phyloP scores from a whole-genome alignment of 1,284 basidiomycete genomes.

The Ustilago trichophora region DNA sequence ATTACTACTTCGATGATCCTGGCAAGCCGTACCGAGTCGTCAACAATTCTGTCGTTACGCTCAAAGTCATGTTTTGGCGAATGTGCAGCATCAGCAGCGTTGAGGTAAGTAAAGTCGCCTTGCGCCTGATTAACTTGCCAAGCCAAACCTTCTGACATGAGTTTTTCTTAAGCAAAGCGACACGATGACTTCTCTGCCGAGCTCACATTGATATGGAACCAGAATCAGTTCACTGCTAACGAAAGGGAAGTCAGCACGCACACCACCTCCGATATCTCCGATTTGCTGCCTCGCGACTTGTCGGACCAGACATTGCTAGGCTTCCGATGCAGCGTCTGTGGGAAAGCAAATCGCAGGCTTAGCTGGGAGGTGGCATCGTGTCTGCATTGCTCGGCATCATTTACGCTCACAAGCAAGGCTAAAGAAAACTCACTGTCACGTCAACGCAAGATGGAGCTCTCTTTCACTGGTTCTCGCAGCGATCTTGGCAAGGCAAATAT shows the following conservation, averaged over 20 bases:
- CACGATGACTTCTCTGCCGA: neutral
- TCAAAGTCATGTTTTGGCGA: slow-evolving; percentile 9
- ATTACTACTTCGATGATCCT: neutral
- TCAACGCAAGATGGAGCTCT: slow-evolving; percentile 15
- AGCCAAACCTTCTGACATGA: no score
- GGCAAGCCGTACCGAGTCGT: slow-evolving; percentile 6
- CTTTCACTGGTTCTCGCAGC: slow-evolving; percentile 17
- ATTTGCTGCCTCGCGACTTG: neutral
- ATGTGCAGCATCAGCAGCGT: slow-evolving; percentile 12
- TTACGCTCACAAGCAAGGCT: neutral
- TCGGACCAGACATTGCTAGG: slow-evolving; percentile 13
- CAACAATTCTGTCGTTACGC: slow-evolving; percentile 6
- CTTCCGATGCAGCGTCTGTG: slow-evolving; percentile 21
- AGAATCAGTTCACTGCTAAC: no score
- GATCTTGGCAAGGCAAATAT: slow-evolving; percentile 30
- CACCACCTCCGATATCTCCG: no score
- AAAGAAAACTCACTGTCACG: neutral
- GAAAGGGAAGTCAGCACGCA: no score
- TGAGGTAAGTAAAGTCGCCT: slow-evolving; percentile 3
- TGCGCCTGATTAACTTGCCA: no score
- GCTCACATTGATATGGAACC: neutral
- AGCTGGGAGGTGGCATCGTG: neutral
- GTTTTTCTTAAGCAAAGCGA: neutral
- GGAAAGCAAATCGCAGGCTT: slow-evolving; percentile 20
- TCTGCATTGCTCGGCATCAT: slow-evolving; percentile 12